Evolutionary conservation across 73 alveolate genomes (phyloP).

Genomic region (Stentor roeselii): DNA sequence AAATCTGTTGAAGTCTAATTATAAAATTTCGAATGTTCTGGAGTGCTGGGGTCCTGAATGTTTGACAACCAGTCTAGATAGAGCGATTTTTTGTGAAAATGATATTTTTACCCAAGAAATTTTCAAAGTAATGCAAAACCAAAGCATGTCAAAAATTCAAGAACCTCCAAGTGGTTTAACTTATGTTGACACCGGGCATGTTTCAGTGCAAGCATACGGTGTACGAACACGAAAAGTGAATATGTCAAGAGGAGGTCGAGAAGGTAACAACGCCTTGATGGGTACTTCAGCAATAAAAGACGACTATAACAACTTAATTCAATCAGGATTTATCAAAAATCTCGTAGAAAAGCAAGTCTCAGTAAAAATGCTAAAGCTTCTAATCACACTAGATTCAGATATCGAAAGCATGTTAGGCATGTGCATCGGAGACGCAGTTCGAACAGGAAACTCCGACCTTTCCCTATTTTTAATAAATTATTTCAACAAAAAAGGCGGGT

Average conservation of each 20-base stretch:
- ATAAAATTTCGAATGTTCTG: constrained; percentile 43
- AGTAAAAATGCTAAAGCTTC: constrained; percentile 57
- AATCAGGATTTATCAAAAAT: constrained; percentile 42
- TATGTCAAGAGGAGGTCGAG: constrained; percentile 88
- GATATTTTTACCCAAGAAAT: constrained; percentile 63
- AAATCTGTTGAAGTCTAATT: neutral
- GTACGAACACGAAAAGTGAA: constrained; percentile 83
- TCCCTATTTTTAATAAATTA: constrained; percentile 66
- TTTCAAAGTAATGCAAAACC: constrained; percentile 41
- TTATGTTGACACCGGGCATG: constrained; percentile 81
- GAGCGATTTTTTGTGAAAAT: constrained; percentile 59
- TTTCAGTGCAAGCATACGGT: constrained; percentile 77
- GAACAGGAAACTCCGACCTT: constrained; percentile 81
- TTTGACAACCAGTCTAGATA: constrained; percentile 65
- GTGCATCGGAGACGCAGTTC: constrained; percentile 63
- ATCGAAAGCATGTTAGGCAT: constrained; percentile 45
- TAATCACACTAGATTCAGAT: constrained; percentile 52
- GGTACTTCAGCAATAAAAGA: constrained; percentile 57
- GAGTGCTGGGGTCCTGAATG: constrained; percentile 72
- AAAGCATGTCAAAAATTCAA: constrained; percentile 34
- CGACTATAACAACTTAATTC: constrained; percentile 28
- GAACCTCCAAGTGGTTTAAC: constrained; percentile 54
- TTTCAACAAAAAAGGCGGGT: constrained; percentile 60
- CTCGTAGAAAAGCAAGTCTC: constrained; percentile 49
- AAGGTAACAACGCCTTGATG: constrained; percentile 97